These are phyloP conservation scores for Massariosphaeria phaeospora DNA, from an alignment of 495 filamentous ascomycete species.

Conservation along the genomic window DNA sequence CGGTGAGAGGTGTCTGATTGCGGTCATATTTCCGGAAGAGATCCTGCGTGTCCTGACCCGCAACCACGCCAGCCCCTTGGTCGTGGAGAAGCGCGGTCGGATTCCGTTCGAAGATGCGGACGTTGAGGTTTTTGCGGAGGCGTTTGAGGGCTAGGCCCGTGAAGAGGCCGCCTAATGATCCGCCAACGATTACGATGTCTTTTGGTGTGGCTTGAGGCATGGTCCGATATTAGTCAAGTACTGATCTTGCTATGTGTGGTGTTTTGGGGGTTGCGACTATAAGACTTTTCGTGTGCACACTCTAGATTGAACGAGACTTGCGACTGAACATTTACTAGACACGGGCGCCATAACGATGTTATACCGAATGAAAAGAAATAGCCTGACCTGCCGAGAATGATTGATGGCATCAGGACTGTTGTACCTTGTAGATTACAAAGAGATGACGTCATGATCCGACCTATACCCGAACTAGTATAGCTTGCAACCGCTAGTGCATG, in stretches of 20 bases:
- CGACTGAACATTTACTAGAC: not conserved
- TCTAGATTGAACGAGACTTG: not conserved
- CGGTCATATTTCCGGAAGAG: conserved; percentile 4
- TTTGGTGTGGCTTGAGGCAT: not conserved
- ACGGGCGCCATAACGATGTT: not conserved
- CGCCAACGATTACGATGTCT: not conserved
- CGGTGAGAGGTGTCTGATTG: not conserved
- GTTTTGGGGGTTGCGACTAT: not conserved
- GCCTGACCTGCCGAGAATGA: not conserved
- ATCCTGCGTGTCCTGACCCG: not conserved
- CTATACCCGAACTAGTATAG: not conserved
- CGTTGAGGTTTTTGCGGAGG: conserved; percentile 36
- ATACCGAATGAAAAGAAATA: not conserved
- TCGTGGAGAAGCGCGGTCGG: conserved; percentile 36
- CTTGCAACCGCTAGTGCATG: not conserved
- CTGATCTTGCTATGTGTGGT: not conserved
- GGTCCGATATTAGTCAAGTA: not conserved
- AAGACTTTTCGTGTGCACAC: not conserved
- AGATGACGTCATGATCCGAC: not conserved
- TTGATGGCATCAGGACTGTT: not conserved
- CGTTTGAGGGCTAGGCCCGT: conserved; percentile 46
- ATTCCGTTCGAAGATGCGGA: conserved; percentile 46
- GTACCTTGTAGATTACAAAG: not conserved
- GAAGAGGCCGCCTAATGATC: conserved; percentile 1
- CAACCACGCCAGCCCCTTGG: conserved; percentile 52